Evolutionary conservation across 306 rosid genomes (phyloP).

Genomic region (Castanea mollissima): DNA sequence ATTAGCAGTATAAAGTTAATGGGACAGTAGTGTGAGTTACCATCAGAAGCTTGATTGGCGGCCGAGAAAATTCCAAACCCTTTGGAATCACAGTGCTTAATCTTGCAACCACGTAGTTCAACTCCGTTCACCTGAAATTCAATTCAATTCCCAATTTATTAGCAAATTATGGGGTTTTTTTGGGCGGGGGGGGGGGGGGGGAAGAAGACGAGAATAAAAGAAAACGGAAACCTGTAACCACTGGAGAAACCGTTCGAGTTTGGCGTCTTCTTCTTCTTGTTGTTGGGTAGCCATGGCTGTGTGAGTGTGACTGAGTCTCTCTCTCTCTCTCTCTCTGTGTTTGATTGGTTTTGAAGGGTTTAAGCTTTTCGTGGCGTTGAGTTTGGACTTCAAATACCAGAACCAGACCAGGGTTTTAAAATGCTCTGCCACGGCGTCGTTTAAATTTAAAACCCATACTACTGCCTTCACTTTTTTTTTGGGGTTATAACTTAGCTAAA

Average conservation of each 20-base stretch:
- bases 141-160: constrained; percentile 26
- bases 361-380: not conserved
- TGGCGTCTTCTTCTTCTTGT: constrained; percentile 36
- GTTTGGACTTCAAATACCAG: not conserved
- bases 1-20: not conserved
- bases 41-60: constrained; percentile 59
- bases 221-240: constrained; percentile 69
- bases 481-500: too few relatives aligned
- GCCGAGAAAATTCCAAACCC: constrained; percentile 72
- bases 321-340: not conserved
- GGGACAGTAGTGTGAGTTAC: constrained; percentile 37
- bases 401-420: too few relatives aligned
- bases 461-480: too few relatives aligned
- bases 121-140: constrained; percentile 64
- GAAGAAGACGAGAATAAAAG: not conserved
- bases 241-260: constrained; percentile 62
- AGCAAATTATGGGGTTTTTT: not conserved
- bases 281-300: constrained; percentile 53
- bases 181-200: not conserved
- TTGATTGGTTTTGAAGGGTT: not conserved
- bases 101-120: constrained; percentile 67
- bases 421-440: too few relatives aligned
- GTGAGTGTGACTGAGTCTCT: not conserved
- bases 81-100: constrained; percentile 72
- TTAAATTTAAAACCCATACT: too few relatives aligned